Base-by-base conservation (phyloP, 1,284 basidiomycete genomes). In the Fomitopsis palustris region DNA sequence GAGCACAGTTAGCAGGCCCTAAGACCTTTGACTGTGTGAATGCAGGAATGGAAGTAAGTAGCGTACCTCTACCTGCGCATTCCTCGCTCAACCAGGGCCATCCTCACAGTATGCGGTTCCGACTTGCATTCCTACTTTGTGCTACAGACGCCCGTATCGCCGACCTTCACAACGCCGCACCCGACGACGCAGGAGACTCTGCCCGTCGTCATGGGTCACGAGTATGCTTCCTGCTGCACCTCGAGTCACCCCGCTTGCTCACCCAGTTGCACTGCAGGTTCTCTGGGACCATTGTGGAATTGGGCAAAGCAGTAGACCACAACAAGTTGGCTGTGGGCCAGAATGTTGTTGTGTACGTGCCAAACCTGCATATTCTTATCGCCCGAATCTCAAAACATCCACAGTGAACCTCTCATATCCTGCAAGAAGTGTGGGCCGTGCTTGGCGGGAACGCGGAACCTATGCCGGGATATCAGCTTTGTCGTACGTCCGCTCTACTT, bases 151-250 rank as follows among this genome's bases (percentile, higher is more conserved):
- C 61, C 62, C 25, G 49, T 52, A 19, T 52, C 61, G 10, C 67
- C 70, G 1, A 65, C 61, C 17, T 42, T 62, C 10, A 59, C 64
- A 2, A 61, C 58, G 14, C 62, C 71, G 3, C 69, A 74, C 47
- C 55, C 64, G 0, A 55, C 72, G 12, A 73, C 74, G 1, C 61
- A 62, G 3, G 70, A 69, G 33, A 69, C 61, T 0, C 64, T 74
- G 2, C 71, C 72, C 0, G 56, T 74, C 21, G 64, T 58, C n/a
- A 57, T 74, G 33, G 74, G 74, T 0, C 72, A 74, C 54, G 74
- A 73, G 73, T 73, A 35, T 14, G 68, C 62, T n/a, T n/a, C n/a
- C n/a, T n/a, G n/a, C n/a, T n/a, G n/a, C n/a, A n/a, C n/a, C n/a
- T n/a, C n/a, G n/a, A n/a, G n/a, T n/a, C n/a, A n/a, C n/a, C n/a